A percentile compares a stretch with the other conserved stretches of the same genome.
Evolutionary conservation across 2,329 filamentous ascomycete species (phyloP).

Genomic region (Canariomyces notabilis): DNA sequence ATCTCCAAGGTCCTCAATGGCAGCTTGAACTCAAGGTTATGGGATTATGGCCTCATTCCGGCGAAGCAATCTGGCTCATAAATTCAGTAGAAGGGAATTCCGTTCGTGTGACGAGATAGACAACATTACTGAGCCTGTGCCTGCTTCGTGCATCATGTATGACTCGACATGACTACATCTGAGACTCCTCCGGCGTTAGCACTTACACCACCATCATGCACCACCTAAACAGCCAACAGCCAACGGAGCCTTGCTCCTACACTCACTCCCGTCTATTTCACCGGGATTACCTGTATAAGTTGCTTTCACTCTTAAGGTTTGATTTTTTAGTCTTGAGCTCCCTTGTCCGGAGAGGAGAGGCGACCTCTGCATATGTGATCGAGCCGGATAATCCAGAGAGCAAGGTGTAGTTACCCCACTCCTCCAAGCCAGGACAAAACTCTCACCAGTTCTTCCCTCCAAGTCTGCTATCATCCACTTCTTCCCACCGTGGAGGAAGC

Average conservation of each 20-base stretch:
- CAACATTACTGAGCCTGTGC: neutral
- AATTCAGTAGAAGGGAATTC: neutral
- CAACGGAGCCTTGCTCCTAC: neutral
- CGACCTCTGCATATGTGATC: no score
- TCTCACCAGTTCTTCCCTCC: neutral
- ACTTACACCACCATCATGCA: constrained; percentile 11
- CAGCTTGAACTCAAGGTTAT: neutral
- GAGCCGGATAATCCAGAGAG: no score
- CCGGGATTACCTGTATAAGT: no score
- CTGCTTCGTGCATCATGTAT: neutral
- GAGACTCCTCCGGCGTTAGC: constrained; percentile 2
- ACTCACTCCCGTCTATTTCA: neutral
- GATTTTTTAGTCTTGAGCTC: no score
- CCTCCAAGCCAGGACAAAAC: no score
- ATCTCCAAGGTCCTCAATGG: neutral
- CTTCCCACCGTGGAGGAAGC: neutral
- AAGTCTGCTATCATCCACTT: neutral
- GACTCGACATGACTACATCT: constrained; percentile 2
- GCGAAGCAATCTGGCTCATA: neutral
- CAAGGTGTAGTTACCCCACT: no score
- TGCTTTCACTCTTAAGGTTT: no score
- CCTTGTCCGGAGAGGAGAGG: no score
- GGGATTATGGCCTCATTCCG: neutral
- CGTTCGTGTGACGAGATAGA: neutral
- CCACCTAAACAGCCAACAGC: neutral